Conservation (phyloP, 805 yeast species). For the Brettanomyces sp. region DNA sequence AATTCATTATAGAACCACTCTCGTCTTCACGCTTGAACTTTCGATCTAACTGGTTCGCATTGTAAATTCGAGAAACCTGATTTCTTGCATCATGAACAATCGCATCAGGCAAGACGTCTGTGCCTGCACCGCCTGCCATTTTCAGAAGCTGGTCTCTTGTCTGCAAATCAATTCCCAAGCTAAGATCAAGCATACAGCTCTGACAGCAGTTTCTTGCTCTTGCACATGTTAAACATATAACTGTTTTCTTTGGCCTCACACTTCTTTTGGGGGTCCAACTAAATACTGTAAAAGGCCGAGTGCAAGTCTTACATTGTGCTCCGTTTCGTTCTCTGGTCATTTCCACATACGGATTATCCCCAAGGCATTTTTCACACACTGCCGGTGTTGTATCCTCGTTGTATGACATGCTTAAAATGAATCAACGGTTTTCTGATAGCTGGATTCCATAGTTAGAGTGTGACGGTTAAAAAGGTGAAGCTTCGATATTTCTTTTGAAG, state of each 20-base stretch:
- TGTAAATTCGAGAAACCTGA: slow-evolving; percentile 40
- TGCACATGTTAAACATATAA: slow-evolving; percentile 75
- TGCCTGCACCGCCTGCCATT: slow-evolving; percentile 41
- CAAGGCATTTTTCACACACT: slow-evolving; percentile 68
- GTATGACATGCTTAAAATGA: slow-evolving; percentile 2
- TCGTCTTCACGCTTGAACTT: slow-evolving; percentile 10
- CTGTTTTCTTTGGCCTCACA: slow-evolving; percentile 46
- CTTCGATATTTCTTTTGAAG: no score
- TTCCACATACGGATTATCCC: slow-evolving; percentile 53
- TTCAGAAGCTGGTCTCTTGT: slow-evolving; percentile 74
- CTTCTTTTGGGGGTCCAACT: slow-evolving; percentile 51
- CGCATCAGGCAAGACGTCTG: slow-evolving; percentile 21
- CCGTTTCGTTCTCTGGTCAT: slow-evolving; percentile 66
- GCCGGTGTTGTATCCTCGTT: slow-evolving; percentile 37
- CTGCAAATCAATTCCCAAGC: slow-evolving; percentile 70
- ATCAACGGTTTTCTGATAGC: neutral
- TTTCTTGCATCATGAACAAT: slow-evolving; percentile 39
- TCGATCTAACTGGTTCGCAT: slow-evolving; percentile 38
- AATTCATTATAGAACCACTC: slow-evolving; percentile 13
- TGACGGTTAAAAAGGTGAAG: no score
- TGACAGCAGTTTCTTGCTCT: slow-evolving; percentile 79
- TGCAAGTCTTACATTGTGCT: slow-evolving; percentile 77
- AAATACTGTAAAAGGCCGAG: slow-evolving; percentile 74
- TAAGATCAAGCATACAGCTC: slow-evolving; percentile 72
- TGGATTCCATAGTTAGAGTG: neutral